Conservation (phyloP, 306 rosid genomes). For the Biancaea sappan region DNA sequence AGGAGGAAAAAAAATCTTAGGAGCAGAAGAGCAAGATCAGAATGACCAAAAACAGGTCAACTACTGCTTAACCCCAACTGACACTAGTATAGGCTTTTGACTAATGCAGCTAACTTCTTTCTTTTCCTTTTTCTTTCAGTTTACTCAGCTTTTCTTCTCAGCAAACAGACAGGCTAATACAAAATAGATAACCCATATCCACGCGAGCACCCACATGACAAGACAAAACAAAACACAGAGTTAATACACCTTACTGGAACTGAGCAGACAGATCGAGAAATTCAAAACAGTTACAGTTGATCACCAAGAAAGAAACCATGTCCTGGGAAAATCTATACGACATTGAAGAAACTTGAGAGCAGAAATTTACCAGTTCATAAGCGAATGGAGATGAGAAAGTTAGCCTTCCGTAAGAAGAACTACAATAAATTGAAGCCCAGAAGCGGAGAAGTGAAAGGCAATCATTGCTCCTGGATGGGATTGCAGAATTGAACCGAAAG, state of each 20-base stretch:
- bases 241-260: conserved; percentile 5
- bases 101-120: not conserved
- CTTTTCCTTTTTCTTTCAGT: conserved; percentile 14
- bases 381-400: conserved; percentile 10
- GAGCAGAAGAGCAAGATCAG: conserved; percentile 11
- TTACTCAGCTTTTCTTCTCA: conserved; percentile 20
- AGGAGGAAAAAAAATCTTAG: not conserved
- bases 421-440: not conserved
- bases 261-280: conserved; percentile 13
- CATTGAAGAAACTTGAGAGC: not conserved
- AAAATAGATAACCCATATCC: conserved; percentile 29
- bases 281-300: not conserved
- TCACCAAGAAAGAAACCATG: conserved; percentile 1
- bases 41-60: conserved; percentile 21
- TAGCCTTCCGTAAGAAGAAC: conserved; percentile 20
- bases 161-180: conserved; percentile 25
- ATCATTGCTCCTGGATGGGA: conserved; percentile 6
- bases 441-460: conserved; percentile 12
- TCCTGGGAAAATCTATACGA: conserved; percentile 5
- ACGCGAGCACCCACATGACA: conserved; percentile 24
- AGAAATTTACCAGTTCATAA: conserved; percentile 37
- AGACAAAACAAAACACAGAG: conserved; percentile 21
- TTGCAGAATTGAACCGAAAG: conserved; percentile 14
- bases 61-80: not conserved
- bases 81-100: conserved; percentile 19